phyloP scores from a whole-genome alignment of 352 stramenopile genomes.

The Globisporangium abappressorium region DNA sequence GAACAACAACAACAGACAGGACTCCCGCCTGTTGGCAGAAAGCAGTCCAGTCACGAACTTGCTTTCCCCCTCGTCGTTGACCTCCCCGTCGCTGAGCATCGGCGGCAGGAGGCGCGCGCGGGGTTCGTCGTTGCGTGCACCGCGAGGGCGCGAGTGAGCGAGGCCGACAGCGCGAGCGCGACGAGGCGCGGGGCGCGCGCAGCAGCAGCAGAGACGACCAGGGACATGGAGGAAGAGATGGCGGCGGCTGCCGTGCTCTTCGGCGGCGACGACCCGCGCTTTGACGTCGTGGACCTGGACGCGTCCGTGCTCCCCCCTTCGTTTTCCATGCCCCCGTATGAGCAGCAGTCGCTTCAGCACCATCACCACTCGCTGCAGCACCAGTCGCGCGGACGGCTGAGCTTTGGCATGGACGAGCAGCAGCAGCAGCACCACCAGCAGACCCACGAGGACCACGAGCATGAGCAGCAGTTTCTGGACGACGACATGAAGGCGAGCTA shows the following conservation, averaged over 20 bases:
- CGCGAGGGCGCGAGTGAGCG: conserved; percentile 12
- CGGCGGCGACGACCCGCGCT: conserved; percentile 37
- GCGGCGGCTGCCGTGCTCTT: conserved; percentile 53
- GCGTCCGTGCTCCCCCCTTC: conserved; percentile 37
- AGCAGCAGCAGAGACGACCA: conserved; percentile 10
- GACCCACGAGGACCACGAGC: conserved; percentile 1
- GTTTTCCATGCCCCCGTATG: conserved; percentile 33
- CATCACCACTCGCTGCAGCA: not conserved
- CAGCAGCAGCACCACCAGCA: not conserved
- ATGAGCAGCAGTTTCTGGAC: conserved; percentile 4
- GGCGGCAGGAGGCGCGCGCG: conserved; percentile 9
- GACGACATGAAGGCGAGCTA: conserved; percentile 9
- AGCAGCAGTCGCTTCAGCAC: not conserved
- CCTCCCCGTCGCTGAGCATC: conserved; percentile 3
- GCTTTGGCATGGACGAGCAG: conserved; percentile 2
- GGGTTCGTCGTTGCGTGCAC: conserved; percentile 10
- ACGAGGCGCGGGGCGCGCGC: conserved; percentile 12
- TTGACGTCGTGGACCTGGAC: conserved; percentile 56
- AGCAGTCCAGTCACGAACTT: conserved; percentile 15
- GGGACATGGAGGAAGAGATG: conserved; percentile 51
- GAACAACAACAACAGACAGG: too few species aligned
- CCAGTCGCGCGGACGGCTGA: conserved; percentile 3
- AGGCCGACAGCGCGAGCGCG: conserved; percentile 13
- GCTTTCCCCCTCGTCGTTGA: conserved; percentile 9
- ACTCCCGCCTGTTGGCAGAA: too few species aligned